phyloP scores from a whole-genome alignment of 225 moss, liverwort and hornwort genomes.

The Asterella californica region DNA sequence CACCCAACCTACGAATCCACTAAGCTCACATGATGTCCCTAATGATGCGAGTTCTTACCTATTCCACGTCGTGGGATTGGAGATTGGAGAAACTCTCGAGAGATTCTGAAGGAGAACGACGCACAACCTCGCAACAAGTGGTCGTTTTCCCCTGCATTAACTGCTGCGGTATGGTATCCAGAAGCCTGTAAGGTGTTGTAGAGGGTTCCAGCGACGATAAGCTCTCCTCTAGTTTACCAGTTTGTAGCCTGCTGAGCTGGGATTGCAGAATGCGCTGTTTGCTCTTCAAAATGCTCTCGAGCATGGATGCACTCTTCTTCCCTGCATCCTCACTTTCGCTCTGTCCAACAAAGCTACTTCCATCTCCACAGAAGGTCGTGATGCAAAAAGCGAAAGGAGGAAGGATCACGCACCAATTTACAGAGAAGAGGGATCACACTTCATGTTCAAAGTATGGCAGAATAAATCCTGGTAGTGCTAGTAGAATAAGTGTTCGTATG shows the following conservation, averaged over 20 bases:
- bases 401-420: too few species aligned
- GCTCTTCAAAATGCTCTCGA: slow-evolving; percentile 67
- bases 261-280: slow-evolving; percentile 84
- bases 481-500: too few species aligned
- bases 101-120: slow-evolving; percentile 84
- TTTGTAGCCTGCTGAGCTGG: slow-evolving; percentile 56
- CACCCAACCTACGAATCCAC: too few species aligned
- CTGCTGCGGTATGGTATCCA: slow-evolving; percentile 67
- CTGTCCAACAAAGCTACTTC: slow-evolving; percentile 19
- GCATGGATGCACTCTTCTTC: slow-evolving; percentile 23
- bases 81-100: slow-evolving; percentile 68
- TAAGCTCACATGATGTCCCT: too few species aligned
- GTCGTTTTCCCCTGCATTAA: slow-evolving; percentile 69
- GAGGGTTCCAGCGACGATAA: slow-evolving; percentile 52
- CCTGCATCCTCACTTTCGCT: slow-evolving; percentile 1
- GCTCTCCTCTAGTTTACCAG: slow-evolving; percentile 63
- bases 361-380: too few species aligned
- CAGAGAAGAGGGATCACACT: too few species aligned
- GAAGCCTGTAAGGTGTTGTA: slow-evolving; percentile 56
- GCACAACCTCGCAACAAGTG: slow-evolving; percentile 75
- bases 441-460: too few species aligned
- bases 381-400: too few species aligned
- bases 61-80: slow-evolving; percentile 63
- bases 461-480: too few species aligned
- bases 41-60: slow-evolving; percentile 41